A percentile compares a stretch with the other conserved stretches of the same genome.
Conservation (phyloP, 2,329 filamentous ascomycete species). For the Neospermospora avenae region DNA sequence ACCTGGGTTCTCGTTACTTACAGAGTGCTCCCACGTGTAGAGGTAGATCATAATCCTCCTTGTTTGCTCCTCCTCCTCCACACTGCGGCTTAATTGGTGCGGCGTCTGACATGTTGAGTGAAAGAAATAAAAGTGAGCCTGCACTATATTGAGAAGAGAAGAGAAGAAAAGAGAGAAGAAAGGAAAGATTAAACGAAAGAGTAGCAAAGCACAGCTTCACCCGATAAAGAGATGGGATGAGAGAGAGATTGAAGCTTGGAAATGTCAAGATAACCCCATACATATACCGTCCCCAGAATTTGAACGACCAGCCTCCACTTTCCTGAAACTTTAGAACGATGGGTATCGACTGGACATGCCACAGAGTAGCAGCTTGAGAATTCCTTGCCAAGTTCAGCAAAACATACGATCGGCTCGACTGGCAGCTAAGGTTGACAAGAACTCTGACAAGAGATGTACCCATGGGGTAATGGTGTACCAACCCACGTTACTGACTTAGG, state of each 20-base stretch:
- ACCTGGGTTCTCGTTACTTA: background rate
- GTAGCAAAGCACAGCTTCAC: slow-evolving; percentile 4
- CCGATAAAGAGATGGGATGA: background rate
- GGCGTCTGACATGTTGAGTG: background rate
- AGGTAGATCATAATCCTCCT: slow-evolving; percentile 56
- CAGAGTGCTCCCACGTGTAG: slow-evolving; percentile 63
- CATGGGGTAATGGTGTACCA: slow-evolving; percentile 1
- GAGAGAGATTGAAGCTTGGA: background rate
- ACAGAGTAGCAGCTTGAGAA: background rate
- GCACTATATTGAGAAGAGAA: background rate
- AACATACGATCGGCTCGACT: slow-evolving; percentile 1
- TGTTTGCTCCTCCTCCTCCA: slow-evolving; percentile 13
- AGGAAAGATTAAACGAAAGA: background rate
- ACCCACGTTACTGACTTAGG: background rate
- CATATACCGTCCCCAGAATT: background rate
- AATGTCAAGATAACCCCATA: background rate
- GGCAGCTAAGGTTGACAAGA: background rate
- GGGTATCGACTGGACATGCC: background rate
- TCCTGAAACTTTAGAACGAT: background rate
- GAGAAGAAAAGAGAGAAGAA: background rate
- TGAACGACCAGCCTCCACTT: background rate
- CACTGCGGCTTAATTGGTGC: slow-evolving; percentile 15
- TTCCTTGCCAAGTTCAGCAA: background rate
- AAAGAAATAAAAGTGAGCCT: background rate
- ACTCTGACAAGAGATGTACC: background rate